Evolutionary conservation across 768 basidiomycete species (phyloP).

Genomic region (Pisolithus tinctorius): DNA sequence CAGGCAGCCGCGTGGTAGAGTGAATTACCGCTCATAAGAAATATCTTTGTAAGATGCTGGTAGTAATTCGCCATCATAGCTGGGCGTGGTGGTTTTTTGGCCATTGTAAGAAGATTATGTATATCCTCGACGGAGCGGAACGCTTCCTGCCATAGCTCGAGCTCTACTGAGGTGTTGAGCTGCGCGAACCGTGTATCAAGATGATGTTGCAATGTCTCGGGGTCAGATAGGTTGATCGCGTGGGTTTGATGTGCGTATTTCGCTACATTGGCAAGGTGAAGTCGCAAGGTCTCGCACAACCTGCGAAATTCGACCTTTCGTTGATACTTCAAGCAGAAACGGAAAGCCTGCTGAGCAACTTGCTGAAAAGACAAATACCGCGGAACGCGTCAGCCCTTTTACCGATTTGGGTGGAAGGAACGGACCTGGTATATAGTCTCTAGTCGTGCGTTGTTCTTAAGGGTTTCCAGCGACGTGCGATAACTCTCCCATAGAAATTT

Average conservation of each 20-base stretch:
- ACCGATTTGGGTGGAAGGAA: conserved; percentile 1
- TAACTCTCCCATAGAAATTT: conserved; percentile 99
- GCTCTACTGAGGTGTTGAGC: conserved; percentile 92
- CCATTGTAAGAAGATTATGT: conserved; percentile 89
- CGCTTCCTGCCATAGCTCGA: conserved; percentile 98
- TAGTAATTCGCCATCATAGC: conserved; percentile 99
- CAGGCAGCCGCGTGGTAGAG: conserved; percentile 96
- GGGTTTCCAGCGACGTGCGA: conserved; percentile 88
- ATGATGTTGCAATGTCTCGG: conserved; percentile 91
- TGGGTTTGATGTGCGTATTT: conserved; percentile 94
- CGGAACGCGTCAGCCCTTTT: not conserved
- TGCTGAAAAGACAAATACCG: conserved; percentile 40
- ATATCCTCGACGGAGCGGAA: conserved; percentile 98
- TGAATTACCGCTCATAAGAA: conserved; percentile 90
- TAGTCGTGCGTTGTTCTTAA: conserved; percentile 91
- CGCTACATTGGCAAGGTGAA: conserved; percentile 89
- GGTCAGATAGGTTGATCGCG: conserved; percentile 91
- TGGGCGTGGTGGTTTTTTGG: conserved; percentile 87
- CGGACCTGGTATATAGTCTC: conserved; percentile 91
- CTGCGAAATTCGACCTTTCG: conserved; percentile 97
- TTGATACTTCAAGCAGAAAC: conserved; percentile 89
- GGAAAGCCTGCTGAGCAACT: conserved; percentile 96
- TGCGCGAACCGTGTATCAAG: conserved; percentile 97
- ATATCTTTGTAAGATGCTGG: conserved; percentile 95
- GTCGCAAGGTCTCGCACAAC: conserved; percentile 90